Percentiles rank a stretch among this genome's conserved stretches.
These are phyloP conservation scores for Colletotrichum musicola DNA, from an alignment of 2,329 filamentous ascomycete genomes.

Conservation along the genomic window DNA sequence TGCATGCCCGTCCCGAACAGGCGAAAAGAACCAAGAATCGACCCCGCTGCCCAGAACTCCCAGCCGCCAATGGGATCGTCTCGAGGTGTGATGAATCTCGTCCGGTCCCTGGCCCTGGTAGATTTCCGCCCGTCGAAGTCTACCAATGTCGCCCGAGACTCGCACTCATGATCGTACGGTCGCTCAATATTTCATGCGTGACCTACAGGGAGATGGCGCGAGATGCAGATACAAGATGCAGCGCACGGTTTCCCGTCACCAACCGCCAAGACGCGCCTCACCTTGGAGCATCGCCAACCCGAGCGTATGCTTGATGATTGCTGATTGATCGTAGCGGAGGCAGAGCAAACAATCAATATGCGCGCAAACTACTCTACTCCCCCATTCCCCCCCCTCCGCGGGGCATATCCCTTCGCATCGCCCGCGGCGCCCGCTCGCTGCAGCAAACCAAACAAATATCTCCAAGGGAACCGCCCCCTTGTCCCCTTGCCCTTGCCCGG, in stretches of 20 bases:
- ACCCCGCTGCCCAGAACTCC: constrained; percentile 24
- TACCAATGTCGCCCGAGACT: background rate
- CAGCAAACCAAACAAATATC: constrained; percentile 22
- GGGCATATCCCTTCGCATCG: constrained; percentile 1
- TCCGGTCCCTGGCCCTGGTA: constrained; percentile 7
- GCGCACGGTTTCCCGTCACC: constrained; percentile 25
- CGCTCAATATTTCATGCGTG: constrained; percentile 5
- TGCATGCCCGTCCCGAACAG: constrained; percentile 22
- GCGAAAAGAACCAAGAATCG: constrained; percentile 5
- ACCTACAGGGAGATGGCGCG: background rate
- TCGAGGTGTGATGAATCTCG: constrained; percentile 28
- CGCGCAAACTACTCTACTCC: too few species aligned
- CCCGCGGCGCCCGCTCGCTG: background rate
- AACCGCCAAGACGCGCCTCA: constrained; percentile 28
- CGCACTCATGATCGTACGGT: constrained; percentile 12
- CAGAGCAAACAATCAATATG: constrained; percentile 7
- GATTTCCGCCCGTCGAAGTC: background rate
- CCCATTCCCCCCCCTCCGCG: background rate
- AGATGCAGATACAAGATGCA: constrained; percentile 26
- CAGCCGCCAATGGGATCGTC: constrained; percentile 28
- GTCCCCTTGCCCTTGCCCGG: background rate
- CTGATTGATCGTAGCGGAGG: background rate
- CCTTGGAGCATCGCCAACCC: background rate
- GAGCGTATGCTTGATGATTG: background rate
- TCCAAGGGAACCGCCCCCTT: background rate